Base-by-base conservation (phyloP, 2,329 filamentous ascomycete genomes). In the Magnaporthiopsis rhizophila region DNA sequence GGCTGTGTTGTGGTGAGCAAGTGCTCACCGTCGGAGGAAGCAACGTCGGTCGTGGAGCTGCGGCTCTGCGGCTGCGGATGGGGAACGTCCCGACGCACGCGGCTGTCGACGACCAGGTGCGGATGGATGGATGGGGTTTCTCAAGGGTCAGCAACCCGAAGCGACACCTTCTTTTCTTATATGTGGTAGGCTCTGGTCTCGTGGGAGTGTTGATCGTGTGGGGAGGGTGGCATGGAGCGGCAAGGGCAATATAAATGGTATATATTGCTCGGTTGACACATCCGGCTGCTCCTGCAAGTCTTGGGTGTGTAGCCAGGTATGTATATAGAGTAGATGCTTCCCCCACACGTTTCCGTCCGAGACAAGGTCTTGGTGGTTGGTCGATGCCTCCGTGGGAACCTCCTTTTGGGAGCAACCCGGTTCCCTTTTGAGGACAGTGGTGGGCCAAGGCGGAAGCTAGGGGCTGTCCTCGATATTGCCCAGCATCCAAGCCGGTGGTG, bases 61-160 rank as follows among this genome's bases (percentile, higher is more conserved):
- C 28, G 58, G 58, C 58, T 60, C 58, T 60, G 58, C 58, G 58
- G 28, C 58, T n/a, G 45, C 9, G 6, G 45, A 9, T 53, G 45
- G 11, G 21, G 7, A 53, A 21, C 45, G 45, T 50, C 11, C 15
- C 38, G 38, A 8, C 30, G 45, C 21, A 21, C 45, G 21, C 18
- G 45, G 45, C 45, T 7, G 45, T 9, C 21, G 45, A n/a, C 21
- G 45, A 13, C 5, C 36, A 38, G 13, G 36, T 5, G 36, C 13
- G 36, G 12, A 15, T 38, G 38, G 11, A 38, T 18, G 13, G 38
- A 36, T 36, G 11, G 13, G 38, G 38, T 45, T 4, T 18, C 38
- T 6, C 3, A 1, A 6, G 38, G 15, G 1, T 18, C 13, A 45
- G 15, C 15, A 45, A 13, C 18, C 45, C 7, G 7, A 13, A 53